Evolutionary conservation across 768 basidiomycete species (phyloP), one percentile per base, ranked within the genome.

Genomic region (Hydnum rufescens): DNA sequence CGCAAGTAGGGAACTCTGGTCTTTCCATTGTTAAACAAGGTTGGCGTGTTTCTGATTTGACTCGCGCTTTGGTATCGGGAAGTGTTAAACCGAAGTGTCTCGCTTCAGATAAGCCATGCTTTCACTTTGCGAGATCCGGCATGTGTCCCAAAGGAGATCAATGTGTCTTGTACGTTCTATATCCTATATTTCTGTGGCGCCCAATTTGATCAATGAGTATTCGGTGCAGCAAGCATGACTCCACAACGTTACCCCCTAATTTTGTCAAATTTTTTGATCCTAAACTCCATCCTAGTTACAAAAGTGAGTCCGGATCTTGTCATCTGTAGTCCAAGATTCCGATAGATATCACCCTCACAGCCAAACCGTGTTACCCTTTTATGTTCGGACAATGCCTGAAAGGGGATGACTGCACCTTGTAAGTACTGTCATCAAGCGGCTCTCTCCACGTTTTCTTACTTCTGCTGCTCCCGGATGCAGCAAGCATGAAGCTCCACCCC

Each of bases 331-430:
- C 26, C 44, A 8, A 8, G 8, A 39, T 39, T 39, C 34, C 8
- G 34, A 8, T 8, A 39, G 19, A 13, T 47, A 13, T 16, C 36
- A 22, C 13, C 13, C 13, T 25, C 26, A 16, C 44, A 47, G 44
- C 44, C 13, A 47, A 47, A 25, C 44, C 44, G 13, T 47, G 44
- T 25, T 47, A 47, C 25, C 16, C 44, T 13, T 47, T 16, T 13
- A 16, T 47, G 13, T 47, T 13, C 25, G 44, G 44, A 8, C 13
- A 16, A 47, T 47, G 44, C 44, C 25, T 8, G 13, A 47, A 47
- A 26, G 44, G 44, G 13, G 44, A 47, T 16, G 44, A 47, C 13
- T 47, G 44, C 44, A 47, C 44, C 8, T 47, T 47, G 44, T 47
- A 1, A 13, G 44, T 47, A 8, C 19, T 39, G 34, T 39, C n/a